phyloP scores from a whole-genome alignment of 345 rosid species.

The Chamaenerion angustifolium region DNA sequence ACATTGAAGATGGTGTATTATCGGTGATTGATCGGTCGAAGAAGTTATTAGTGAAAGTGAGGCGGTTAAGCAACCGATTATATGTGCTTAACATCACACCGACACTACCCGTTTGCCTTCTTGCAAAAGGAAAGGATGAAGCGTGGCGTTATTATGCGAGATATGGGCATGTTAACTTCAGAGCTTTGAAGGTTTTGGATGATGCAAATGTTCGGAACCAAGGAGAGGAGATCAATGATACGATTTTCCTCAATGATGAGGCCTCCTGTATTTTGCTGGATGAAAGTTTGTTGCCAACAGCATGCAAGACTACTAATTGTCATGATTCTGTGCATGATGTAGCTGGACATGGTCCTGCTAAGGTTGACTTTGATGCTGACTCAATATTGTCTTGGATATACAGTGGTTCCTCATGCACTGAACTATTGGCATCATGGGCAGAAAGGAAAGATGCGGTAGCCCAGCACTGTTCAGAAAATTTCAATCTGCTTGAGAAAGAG shows the following conservation, averaged over 20 bases:
- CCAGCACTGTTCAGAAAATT: slow-evolving; percentile 58
- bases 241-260: slow-evolving; percentile 49
- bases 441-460: slow-evolving; percentile 55
- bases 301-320: slow-evolving; percentile 11
- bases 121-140: no score
- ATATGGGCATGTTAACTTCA: no score
- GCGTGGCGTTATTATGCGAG: no score
- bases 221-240: slow-evolving; percentile 36
- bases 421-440: slow-evolving; percentile 55
- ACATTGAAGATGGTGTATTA: no score
- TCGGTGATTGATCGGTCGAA: no score
- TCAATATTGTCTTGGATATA: slow-evolving; percentile 76
- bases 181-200: no score
- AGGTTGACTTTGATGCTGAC: slow-evolving; percentile 24
- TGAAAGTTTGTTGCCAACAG: slow-evolving; percentile 34
- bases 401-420: slow-evolving; percentile 56
- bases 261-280: slow-evolving; percentile 46
- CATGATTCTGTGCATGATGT: slow-evolving; percentile 13
- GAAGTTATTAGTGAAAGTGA: no score
- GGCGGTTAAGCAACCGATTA: no score
- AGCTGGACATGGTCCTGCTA: slow-evolving; percentile 17
- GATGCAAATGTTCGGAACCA: slow-evolving; percentile 24
- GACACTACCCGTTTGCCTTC: no score
- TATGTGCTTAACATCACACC: no score
- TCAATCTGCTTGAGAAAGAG: slow-evolving; percentile 73